Evolutionary conservation across 1,139 yeast species (phyloP).

Genomic region (Nematodospora anomalae): DNA sequence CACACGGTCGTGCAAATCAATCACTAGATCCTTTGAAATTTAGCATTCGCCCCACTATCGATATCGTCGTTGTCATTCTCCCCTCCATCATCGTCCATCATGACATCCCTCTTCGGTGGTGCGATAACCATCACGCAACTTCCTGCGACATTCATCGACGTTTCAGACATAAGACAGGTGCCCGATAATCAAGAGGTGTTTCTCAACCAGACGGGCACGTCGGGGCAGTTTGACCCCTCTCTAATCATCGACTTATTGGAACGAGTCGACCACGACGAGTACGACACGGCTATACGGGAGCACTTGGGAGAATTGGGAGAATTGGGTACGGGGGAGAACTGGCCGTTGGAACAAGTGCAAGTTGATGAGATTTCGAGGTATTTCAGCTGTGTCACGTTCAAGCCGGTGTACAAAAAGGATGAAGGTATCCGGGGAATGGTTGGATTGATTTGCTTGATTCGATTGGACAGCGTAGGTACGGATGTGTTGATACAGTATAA

Average conservation of each 20-base stretch:
- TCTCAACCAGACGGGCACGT: constrained; percentile 38
- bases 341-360: constrained; percentile 7
- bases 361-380: constrained; percentile 9
- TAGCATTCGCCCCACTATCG: no score
- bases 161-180: constrained; percentile 69
- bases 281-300: constrained; percentile 33
- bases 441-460: constrained; percentile 46
- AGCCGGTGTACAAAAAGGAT: constrained; percentile 9
- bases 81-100: not conserved
- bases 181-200: constrained; percentile 92
- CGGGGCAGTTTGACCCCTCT: constrained; percentile 49
- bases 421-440: constrained; percentile 12
- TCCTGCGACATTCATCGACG: constrained; percentile 48
- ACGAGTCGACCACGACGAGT: constrained; percentile 39
- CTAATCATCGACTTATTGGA: constrained; percentile 75
- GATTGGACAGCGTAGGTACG: constrained; percentile 52
- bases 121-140: constrained; percentile 58
- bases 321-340: constrained; percentile 18
- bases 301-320: constrained; percentile 51
- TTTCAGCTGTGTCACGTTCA: constrained; percentile 11
- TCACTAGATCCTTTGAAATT: no score
- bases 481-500: constrained; percentile 66
- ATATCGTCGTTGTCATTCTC: no score
- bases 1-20: no score
- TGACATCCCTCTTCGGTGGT: constrained; percentile 62